These are phyloP conservation scores for Domatiomyces globalis DNA, from an alignment of 2,329 filamentous ascomycete genomes.

Conservation along the genomic window DNA sequence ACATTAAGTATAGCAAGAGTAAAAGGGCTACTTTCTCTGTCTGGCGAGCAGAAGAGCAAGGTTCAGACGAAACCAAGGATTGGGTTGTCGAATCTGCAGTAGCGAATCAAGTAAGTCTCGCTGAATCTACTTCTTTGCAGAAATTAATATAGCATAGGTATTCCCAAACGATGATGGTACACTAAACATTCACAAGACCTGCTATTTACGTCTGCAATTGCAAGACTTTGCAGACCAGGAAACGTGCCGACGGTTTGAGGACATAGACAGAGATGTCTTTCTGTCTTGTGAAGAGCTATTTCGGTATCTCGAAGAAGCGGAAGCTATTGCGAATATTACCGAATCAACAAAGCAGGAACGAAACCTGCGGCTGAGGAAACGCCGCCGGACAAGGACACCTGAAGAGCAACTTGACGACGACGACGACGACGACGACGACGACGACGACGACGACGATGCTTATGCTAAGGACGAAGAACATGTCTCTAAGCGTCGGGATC, in stretches of 20 bases:
- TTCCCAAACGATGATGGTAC: conserved; percentile 20
- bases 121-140: conserved; percentile 3
- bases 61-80: conserved; percentile 10
- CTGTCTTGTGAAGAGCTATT: conserved; percentile 7
- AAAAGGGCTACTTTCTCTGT: conserved; percentile 22
- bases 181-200: conserved; percentile 10
- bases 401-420: conserved; percentile 8
- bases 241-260: conserved; percentile 4
- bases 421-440: too few species aligned
- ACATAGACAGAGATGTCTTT: conserved; percentile 8
- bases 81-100: conserved; percentile 13
- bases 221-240: conserved; percentile 19
- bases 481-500: too few species aligned
- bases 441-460: conserved; percentile 3
- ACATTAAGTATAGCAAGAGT: conserved; percentile 20
- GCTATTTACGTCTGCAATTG: conserved; percentile 15
- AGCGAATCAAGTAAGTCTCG: conserved; percentile 7
- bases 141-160: conserved; percentile 8
- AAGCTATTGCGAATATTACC: conserved; percentile 3
- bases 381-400: conserved; percentile 5
- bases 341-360: conserved; percentile 1
- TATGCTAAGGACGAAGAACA: conserved; percentile 7
- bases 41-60: conserved; percentile 19
- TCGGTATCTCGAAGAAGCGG: conserved; percentile 8
- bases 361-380: conserved; percentile 4